phyloP scores from a whole-genome alignment of 2,329 filamentous ascomycete genomes.

The Talaromyces rugulosus region DNA sequence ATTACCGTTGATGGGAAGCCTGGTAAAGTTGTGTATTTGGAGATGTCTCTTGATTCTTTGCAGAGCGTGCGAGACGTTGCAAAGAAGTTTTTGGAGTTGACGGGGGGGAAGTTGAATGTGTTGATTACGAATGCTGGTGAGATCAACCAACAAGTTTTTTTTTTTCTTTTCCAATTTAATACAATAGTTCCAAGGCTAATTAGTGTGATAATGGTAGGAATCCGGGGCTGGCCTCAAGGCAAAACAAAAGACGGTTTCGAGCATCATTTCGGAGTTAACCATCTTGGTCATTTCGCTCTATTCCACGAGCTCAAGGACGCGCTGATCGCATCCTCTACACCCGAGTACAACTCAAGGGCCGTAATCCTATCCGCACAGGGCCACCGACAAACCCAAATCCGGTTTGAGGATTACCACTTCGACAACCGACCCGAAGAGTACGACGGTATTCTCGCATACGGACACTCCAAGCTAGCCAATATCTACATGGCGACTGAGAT shows the following conservation, averaged over 20 bases:
- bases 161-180: too few species aligned
- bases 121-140: slow-evolving; percentile 11
- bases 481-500: slow-evolving; percentile 12
- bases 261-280: slow-evolving; percentile 12
- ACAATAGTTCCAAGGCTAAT: not conserved
- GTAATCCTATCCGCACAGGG: slow-evolving; percentile 5
- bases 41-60: slow-evolving; percentile 8
- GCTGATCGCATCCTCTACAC: slow-evolving; percentile 6
- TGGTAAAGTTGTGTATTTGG: slow-evolving; percentile 8
- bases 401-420: slow-evolving; percentile 10
- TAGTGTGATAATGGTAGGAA: not conserved
- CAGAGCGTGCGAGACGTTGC: slow-evolving; percentile 1
- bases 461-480: slow-evolving; percentile 10
- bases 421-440: slow-evolving; percentile 8
- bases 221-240: slow-evolving; percentile 10
- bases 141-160: not conserved
- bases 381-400: slow-evolving; percentile 7
- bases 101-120: slow-evolving; percentile 9
- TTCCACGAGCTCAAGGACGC: slow-evolving; percentile 11
- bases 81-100: slow-evolving; percentile 3
- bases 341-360: slow-evolving; percentile 4
- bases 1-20: slow-evolving; percentile 8
- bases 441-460: slow-evolving; percentile 4
- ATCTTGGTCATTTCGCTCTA: slow-evolving; percentile 11
- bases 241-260: slow-evolving; percentile 10